These are phyloP conservation scores for Aeschynomene evenia DNA, from an alignment of 306 rosid species.

Conservation along the genomic window DNA sequence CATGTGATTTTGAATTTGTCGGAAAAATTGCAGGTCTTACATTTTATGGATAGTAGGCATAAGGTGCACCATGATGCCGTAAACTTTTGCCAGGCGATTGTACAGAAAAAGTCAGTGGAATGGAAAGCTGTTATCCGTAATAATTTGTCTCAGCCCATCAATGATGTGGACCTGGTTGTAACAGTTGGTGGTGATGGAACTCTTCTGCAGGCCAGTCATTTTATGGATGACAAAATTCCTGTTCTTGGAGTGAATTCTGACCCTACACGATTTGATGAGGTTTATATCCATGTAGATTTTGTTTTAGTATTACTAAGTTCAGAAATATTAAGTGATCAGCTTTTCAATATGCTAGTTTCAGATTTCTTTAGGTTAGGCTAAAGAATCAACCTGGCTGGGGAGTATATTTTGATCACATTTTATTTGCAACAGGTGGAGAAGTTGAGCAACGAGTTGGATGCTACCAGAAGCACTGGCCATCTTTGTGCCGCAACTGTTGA, in stretches of 20 bases:
- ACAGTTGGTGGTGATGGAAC: constrained; percentile 97
- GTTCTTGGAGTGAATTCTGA: constrained; percentile 96
- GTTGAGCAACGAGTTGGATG: constrained; percentile 65
- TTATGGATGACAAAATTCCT: constrained; percentile 69
- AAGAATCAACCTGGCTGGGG: constrained; percentile 2
- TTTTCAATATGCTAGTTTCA: not conserved
- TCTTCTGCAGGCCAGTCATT: constrained; percentile 84
- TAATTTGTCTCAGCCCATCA: constrained; percentile 57
- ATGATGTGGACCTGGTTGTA: constrained; percentile 72
- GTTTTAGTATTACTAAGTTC: constrained; percentile 9
- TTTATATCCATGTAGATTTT: constrained; percentile 25
- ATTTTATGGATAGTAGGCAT: constrained; percentile 60
- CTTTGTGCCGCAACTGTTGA: constrained; percentile 76
- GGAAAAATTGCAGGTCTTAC: constrained; percentile 48
- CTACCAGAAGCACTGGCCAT: constrained; percentile 83
- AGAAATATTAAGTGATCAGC: constrained; percentile 17
- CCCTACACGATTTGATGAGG: constrained; percentile 82
- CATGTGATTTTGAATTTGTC: constrained; percentile 7
- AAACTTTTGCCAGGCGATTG: constrained; percentile 66
- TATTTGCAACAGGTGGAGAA: constrained; percentile 56
- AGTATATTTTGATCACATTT: constrained; percentile 20
- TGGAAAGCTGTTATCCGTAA: constrained; percentile 63
- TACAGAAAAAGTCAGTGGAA: constrained; percentile 64
- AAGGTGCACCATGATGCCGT: constrained; percentile 71
- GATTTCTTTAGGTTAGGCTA: not conserved